A percentile compares a stretch with the other conserved stretches of the same genome.
Evolutionary conservation across 2,329 filamentous ascomycete genomes (phyloP).

Genomic region (Ceratocystis variospora): DNA sequence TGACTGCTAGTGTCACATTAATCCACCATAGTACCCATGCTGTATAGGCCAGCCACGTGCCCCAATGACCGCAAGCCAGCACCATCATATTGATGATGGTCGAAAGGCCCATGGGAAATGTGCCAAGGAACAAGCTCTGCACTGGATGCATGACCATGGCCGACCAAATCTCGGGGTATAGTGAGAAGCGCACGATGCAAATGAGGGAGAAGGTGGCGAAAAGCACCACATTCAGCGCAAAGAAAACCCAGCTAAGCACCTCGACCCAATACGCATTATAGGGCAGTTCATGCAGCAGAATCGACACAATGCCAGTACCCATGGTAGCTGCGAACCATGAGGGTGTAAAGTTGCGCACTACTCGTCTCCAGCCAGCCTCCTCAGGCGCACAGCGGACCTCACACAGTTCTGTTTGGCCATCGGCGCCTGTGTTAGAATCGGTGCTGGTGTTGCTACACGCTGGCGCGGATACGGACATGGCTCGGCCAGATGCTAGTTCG

Average conservation of each 20-base stretch:
- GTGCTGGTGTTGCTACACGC: background rate
- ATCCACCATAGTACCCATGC: slow-evolving; percentile 47
- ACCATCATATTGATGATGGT: slow-evolving; percentile 55
- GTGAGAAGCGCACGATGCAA: slow-evolving; percentile 44
- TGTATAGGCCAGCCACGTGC: slow-evolving; percentile 39
- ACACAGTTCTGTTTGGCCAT: background rate
- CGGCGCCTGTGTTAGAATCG: background rate
- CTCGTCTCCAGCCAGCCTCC: slow-evolving; percentile 31
- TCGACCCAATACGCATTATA: slow-evolving; percentile 45
- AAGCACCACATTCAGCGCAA: slow-evolving; percentile 44
- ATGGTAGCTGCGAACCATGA: slow-evolving; percentile 49
- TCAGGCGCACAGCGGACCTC: slow-evolving; percentile 20
- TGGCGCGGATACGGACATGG: background rate
- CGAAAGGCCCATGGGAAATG: slow-evolving; percentile 54
- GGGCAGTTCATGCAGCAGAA: slow-evolving; percentile 48
- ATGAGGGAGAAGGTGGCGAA: slow-evolving; percentile 42
- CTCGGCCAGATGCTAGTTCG: background rate
- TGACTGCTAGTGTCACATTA: slow-evolving; percentile 38
- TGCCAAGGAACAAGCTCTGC: slow-evolving; percentile 55
- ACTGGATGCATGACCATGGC: slow-evolving; percentile 53
- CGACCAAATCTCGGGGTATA: slow-evolving; percentile 52
- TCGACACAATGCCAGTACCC: slow-evolving; percentile 54
- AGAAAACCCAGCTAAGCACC: slow-evolving; percentile 46
- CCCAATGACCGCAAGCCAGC: slow-evolving; percentile 49
- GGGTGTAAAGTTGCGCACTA: slow-evolving; percentile 39